These are phyloP conservation scores for Xylaria telfairii DNA, from an alignment of 495 filamentous ascomycete species.

Conservation along the genomic window DNA sequence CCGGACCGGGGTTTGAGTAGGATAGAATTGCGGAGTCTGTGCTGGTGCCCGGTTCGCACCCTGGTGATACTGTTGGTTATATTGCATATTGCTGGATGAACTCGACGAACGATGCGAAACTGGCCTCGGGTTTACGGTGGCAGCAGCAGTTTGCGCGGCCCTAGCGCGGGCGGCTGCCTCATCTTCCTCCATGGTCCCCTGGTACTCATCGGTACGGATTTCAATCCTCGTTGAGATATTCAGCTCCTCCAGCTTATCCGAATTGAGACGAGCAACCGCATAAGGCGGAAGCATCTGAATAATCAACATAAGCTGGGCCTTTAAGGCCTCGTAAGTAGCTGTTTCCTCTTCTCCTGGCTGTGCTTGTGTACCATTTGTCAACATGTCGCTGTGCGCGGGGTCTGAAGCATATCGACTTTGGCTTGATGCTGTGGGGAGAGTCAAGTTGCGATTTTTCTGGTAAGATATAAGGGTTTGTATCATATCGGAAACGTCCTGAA, in stretches of 20 bases:
- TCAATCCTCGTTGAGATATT: constrained; percentile 84
- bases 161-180: constrained; percentile 56
- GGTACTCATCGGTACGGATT: constrained; percentile 71
- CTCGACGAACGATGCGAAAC: constrained; percentile 45
- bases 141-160: constrained; percentile 42
- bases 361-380: constrained; percentile 52
- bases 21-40: constrained; percentile 47
- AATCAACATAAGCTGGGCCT: constrained; percentile 72
- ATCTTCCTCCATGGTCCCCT: constrained; percentile 87
- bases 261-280: constrained; percentile 83
- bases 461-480: constrained; percentile 86
- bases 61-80: constrained; percentile 45
- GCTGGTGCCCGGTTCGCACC: constrained; percentile 43
- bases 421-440: constrained; percentile 52
- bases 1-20: constrained; percentile 48
- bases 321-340: constrained; percentile 75
- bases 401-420: constrained; percentile 56
- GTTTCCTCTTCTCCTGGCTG: constrained; percentile 69
- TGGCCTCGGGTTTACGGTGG: constrained; percentile 43
- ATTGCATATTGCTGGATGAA: constrained; percentile 42
- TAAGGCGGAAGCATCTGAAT: constrained; percentile 82
- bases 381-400: constrained; percentile 57
- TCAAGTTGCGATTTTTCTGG: constrained; percentile 80
- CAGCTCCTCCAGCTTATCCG: constrained; percentile 80
- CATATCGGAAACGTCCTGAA: constrained; percentile 80